Percentiles rank a stretch among this genome's conserved stretches.
phyloP scores from a whole-genome alignment of 176 grass and related monocot species.

The Musa acuminata region DNA sequence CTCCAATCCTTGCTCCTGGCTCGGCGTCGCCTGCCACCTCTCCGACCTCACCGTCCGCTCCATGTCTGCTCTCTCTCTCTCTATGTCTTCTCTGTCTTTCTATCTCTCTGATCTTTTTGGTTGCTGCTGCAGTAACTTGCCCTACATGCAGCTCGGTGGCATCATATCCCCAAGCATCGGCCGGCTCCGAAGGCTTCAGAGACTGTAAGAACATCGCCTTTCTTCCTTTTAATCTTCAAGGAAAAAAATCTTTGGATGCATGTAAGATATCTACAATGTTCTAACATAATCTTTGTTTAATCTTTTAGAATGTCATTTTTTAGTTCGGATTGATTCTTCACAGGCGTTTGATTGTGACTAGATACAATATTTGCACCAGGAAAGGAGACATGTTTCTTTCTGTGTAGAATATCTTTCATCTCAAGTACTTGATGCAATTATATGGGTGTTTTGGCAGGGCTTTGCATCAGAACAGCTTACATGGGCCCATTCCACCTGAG shows the following conservation, averaged over 20 bases:
- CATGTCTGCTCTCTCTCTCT: constrained; percentile 56
- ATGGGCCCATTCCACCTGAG: constrained; percentile 66
- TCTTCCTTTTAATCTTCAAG: neutral
- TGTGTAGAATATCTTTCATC: neutral
- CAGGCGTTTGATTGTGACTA: neutral
- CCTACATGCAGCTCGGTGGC: constrained; percentile 91
- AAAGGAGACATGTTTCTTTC: neutral
- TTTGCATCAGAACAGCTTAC: constrained; percentile 96
- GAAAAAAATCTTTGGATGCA: neutral
- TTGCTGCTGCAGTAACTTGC: constrained; percentile 53
- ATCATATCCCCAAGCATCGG: constrained; percentile 75
- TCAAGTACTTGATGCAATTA: neutral
- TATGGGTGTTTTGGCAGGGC: constrained; percentile 36
- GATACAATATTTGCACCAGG: neutral
- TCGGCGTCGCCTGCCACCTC: constrained; percentile 82
- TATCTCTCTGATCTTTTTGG: neutral
- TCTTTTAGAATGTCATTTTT: neutral
- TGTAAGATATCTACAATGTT: neutral
- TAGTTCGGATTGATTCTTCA: neutral
- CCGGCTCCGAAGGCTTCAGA: constrained; percentile 70
- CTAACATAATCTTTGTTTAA: neutral
- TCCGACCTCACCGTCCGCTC: constrained; percentile 94
- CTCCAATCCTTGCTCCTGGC: constrained; percentile 67
- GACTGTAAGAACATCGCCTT: constrained; percentile 33
- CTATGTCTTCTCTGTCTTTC: neutral